A percentile compares a stretch with the other conserved stretches of the same genome.
phyloP scores from a whole-genome alignment of 164 flowering plant species.

The Umbilicus rupestris region DNA sequence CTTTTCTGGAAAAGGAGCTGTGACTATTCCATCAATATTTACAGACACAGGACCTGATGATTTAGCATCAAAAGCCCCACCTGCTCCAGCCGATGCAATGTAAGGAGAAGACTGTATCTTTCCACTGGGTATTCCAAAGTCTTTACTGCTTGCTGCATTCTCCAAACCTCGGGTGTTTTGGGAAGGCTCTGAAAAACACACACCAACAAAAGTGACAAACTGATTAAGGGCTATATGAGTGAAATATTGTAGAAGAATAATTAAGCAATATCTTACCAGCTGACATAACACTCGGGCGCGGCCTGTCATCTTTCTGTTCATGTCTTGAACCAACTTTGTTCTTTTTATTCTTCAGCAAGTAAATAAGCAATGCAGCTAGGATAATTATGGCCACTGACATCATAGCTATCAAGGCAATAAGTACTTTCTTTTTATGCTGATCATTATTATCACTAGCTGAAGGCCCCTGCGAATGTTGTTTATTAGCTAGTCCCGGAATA shows the following conservation, averaged over 20 bases:
- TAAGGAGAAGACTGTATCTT: background rate
- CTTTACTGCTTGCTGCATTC: background rate
- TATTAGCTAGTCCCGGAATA: background rate
- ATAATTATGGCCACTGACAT: slow-evolving; percentile 20
- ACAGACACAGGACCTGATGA: slow-evolving; percentile 1
- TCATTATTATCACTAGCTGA: background rate
- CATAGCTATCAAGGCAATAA: slow-evolving; percentile 13
- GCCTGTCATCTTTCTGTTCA: slow-evolving; percentile 29
- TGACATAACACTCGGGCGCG: slow-evolving; percentile 29
- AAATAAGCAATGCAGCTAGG: slow-evolving; percentile 20
- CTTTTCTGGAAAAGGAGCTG: background rate
- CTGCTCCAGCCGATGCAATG: background rate
- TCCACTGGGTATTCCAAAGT: background rate
- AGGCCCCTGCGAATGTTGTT: background rate
- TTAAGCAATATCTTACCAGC: slow-evolving; percentile 18
- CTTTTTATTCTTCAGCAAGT: slow-evolving; percentile 15
- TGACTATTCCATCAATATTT: slow-evolving; percentile 10
- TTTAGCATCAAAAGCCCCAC: background rate
- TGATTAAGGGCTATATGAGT: background rate
- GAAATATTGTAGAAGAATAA: background rate
- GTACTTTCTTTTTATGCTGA: slow-evolving; percentile 7
- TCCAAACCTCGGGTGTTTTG: background rate
- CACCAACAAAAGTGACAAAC: background rate
- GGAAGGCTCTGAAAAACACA: background rate
- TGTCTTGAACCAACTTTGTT: slow-evolving; percentile 13